A percentile compares a stretch with the other conserved stretches of the same genome.
Evolutionary conservation across 2,329 filamentous ascomycete genomes (phyloP).

Genomic region (Penicillium polonicum): DNA sequence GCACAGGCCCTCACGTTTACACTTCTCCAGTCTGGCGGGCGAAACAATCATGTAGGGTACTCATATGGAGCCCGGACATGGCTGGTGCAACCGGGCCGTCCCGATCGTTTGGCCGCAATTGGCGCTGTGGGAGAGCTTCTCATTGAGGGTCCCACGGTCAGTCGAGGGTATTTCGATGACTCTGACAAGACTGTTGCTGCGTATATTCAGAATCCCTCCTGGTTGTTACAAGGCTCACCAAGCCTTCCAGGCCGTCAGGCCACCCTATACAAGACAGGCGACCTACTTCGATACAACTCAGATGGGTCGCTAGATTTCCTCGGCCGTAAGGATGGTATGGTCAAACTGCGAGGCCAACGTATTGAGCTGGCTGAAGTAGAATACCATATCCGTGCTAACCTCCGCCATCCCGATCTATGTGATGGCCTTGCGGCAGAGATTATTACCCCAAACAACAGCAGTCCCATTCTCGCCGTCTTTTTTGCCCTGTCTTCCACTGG

Average conservation of each 20-base stretch:
- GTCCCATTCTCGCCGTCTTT: background rate
- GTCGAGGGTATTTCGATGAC: background rate
- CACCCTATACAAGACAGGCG: background rate
- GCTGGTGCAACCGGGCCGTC: background rate
- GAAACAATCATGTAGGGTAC: background rate
- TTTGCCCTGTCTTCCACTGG: background rate
- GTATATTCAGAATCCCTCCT: background rate
- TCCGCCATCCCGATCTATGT: background rate
- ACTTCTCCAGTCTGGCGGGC: background rate
- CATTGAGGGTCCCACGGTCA: background rate
- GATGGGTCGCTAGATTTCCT: background rate
- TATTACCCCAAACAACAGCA: background rate
- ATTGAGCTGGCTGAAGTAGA: constrained; percentile 2
- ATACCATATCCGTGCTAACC: background rate
- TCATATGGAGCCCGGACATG: background rate
- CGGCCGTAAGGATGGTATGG: background rate
- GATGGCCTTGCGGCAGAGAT: background rate
- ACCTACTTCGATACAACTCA: background rate
- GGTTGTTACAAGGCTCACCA: background rate
- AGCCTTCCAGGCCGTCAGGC: background rate
- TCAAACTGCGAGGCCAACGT: background rate
- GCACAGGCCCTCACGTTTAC: background rate
- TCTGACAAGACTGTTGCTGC: background rate
- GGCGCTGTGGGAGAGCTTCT: background rate
- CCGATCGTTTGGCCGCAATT: background rate